These are phyloP conservation scores for Yarrowia osloensis DNA, from an alignment of 805 yeast genomes.

Conservation along the genomic window DNA sequence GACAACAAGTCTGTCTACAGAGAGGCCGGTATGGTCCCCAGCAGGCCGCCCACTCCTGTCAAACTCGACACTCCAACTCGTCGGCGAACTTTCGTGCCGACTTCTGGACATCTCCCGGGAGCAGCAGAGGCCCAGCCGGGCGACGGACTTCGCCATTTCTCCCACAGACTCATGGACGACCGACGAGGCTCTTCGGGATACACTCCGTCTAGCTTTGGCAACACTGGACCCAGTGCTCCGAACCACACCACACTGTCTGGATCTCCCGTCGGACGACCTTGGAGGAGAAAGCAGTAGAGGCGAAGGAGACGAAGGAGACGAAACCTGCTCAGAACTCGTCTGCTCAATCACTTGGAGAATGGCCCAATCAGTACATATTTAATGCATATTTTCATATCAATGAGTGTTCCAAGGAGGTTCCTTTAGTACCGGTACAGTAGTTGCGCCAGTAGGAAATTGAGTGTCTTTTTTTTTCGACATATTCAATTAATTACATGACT, in stretches of 20 bases:
- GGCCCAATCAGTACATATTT: too few relatives aligned
- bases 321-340: too few relatives aligned
- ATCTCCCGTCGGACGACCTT: conserved; percentile 11
- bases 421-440: too few relatives aligned
- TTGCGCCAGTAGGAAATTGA: too few relatives aligned
- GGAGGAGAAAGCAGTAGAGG: neutral
- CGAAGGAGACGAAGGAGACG: too few relatives aligned
- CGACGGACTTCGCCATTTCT: neutral
- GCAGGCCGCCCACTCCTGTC: neutral
- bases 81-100: conserved; percentile 4
- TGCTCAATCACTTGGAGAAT: too few relatives aligned
- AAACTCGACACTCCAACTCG: conserved; percentile 16
- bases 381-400: too few relatives aligned
- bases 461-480: too few relatives aligned
- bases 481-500: too few relatives aligned
- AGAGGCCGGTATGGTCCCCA: neutral
- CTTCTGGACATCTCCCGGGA: neutral
- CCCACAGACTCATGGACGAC: conserved; percentile 20
- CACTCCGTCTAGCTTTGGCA: conserved; percentile 5
- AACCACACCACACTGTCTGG: conserved; percentile 6
- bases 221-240: neutral
- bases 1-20: conserved; percentile 34
- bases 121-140: neutral
- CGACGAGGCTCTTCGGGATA: conserved; percentile 11
- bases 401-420: too few relatives aligned